Percentiles rank a stretch among this genome's conserved stretches.
Conservation (phyloP, 441 rosid species). For the Rhodomyrtus psidioides region DNA sequence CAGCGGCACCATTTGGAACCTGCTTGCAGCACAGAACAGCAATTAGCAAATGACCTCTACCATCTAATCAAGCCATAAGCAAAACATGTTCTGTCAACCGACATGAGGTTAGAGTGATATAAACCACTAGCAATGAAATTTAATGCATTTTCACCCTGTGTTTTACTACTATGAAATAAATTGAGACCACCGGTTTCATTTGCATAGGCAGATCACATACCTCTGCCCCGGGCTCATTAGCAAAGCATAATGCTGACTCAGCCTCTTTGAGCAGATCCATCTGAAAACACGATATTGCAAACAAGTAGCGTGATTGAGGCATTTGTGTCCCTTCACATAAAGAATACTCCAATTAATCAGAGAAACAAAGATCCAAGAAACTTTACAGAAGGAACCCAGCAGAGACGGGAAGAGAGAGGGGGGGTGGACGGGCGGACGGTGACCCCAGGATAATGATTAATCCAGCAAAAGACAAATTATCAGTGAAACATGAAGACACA, state of each 20-base stretch:
- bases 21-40: slow-evolving; percentile 16
- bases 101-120: not conserved
- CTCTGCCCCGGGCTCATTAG: slow-evolving; percentile 79
- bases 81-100: not conserved
- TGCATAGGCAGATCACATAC: slow-evolving; percentile 25
- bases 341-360: slow-evolving; percentile 8
- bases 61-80: not conserved
- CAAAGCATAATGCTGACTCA: slow-evolving; percentile 73
- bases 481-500: not conserved
- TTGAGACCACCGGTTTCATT: not conserved
- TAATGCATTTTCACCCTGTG: too few relatives aligned
- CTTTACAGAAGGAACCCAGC: not conserved
- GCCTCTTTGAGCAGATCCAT: slow-evolving; percentile 97
- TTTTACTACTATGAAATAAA: not conserved
- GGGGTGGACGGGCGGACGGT: too few relatives aligned
- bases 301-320: slow-evolving; percentile 97
- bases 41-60: slow-evolving; percentile 6
- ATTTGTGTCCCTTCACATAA: slow-evolving; percentile 68
- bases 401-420: not conserved
- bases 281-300: slow-evolving; percentile 91
- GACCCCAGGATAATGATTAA: not conserved
- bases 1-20: slow-evolving; percentile 96
- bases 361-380: not conserved
- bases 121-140: not conserved
- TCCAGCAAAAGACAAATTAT: not conserved